Conservation (phyloP, 306 rosid genomes). For the Lotus japonicus region DNA sequence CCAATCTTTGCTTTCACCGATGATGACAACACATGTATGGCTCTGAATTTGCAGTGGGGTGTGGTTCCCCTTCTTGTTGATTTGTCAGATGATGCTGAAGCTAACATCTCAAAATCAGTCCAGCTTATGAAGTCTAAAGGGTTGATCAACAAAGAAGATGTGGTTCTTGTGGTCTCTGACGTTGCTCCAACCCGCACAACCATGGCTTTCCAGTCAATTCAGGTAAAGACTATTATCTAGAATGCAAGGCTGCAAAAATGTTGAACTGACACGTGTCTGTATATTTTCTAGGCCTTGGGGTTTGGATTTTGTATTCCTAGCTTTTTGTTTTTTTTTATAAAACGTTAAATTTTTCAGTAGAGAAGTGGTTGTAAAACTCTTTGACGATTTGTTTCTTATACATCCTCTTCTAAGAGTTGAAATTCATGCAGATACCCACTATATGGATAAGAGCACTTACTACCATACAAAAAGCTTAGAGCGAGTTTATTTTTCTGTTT, state of each 20-base stretch:
- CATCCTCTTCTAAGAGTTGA: background rate
- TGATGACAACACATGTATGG: conserved; percentile 52
- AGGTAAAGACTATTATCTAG: conserved; percentile 61
- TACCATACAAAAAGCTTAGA: too few species aligned
- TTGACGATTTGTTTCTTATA: too few species aligned
- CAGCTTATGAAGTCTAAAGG: conserved; percentile 55
- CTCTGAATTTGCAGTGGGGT: conserved; percentile 80
- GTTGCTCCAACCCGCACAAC: conserved; percentile 45
- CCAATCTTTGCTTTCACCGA: conserved; percentile 85
- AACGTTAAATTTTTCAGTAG: background rate
- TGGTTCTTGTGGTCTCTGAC: conserved; percentile 68
- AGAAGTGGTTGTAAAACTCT: too few species aligned
- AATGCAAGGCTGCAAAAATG: conserved; percentile 40
- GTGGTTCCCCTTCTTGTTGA: conserved; percentile 60
- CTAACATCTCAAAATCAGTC: conserved; percentile 54
- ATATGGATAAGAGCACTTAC: background rate
- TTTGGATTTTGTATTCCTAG: background rate
- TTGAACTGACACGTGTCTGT: conserved; percentile 8
- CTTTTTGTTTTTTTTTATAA: conserved; percentile 15
- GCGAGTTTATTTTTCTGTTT: too few species aligned
- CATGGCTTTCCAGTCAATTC: conserved; percentile 65
- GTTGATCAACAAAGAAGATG: conserved; percentile 55
- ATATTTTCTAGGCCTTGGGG: conserved; percentile 9
- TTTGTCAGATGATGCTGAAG: conserved; percentile 67
- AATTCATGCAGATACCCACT: background rate